Evolutionary conservation across 495 filamentous ascomycete genomes (phyloP), one percentile per base, ranked within the genome.

Genomic region (Parmelia sp.): DNA sequence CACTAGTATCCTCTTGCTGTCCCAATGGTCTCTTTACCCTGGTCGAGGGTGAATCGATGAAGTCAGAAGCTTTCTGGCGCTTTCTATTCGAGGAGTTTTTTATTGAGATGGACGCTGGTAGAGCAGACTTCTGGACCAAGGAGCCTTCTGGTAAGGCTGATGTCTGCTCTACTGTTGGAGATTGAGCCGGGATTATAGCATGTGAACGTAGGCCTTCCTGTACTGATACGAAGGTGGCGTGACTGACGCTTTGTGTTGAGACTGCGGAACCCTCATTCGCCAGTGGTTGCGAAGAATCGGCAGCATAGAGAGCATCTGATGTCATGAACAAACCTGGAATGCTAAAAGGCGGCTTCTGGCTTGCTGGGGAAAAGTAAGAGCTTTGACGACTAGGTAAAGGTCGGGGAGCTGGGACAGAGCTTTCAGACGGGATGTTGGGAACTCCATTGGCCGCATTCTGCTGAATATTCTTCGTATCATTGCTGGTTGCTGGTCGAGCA

Each of bases 61-160:
- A 92, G 71, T 96, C 92, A 19, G 90, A 82, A 42, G 92, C 91
- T 51, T 89, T 88, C n/a, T 90, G 90, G 27, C 92, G 87, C 73
- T 96, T 96, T 25, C 88, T 58, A 61, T 25, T 35, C 9, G 31
- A 23, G 19, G 65, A 56, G 14, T 29, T 21, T 29, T 42, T 49
- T 21, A 33, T 62, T 45, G 47, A 14, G 14, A 29, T 49, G 33
- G 51, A 39, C 12, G 56, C 61, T 37, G 55, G 37, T 53, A 31
- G 10, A 31, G 40, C 17, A 59, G 10, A 19, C 6, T 45, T 36
- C 15, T 27, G 45, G 27, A 40, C 27, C 8, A 31, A 31, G 35
- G 49, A 36, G 15, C 23, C 10, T 49, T 36, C 39, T 29, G 39
- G 25, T n/a, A 29, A 23, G 12, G 12, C 12, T n/a, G 19, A 33